phyloP scores from a whole-genome alignment of 2,329 filamentous ascomycete genomes.

The Scopulariopsis brevicaulis region DNA sequence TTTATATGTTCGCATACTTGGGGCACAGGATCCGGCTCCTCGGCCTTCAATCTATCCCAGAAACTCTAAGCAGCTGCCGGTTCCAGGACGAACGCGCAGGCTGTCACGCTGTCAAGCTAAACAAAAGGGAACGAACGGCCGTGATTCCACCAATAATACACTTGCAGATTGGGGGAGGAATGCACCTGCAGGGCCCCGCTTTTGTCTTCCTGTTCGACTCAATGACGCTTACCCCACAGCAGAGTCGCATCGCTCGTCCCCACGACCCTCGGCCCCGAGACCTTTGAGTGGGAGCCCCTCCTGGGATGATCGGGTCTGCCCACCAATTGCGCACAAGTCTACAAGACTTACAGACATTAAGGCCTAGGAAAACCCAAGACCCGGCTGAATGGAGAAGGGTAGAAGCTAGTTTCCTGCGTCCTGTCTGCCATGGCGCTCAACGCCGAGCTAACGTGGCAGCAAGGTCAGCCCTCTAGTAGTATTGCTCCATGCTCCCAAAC shows the following conservation, averaged over 20 bases:
- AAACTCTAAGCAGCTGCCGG: not conserved
- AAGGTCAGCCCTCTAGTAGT: not conserved
- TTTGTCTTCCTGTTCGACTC: not conserved
- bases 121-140: not conserved
- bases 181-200: not conserved
- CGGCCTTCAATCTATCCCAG: not conserved
- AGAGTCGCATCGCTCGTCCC: not conserved
- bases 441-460: too few relatives aligned
- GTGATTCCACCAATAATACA: not conserved
- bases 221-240: not conserved
- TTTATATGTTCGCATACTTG: not conserved
- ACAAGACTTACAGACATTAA: not conserved
- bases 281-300: not conserved
- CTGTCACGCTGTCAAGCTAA: not conserved
- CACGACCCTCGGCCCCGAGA: not conserved
- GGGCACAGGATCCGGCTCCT: not conserved
- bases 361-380: too few relatives aligned
- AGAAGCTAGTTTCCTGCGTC: too few relatives aligned
- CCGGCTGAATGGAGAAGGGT: too few relatives aligned
- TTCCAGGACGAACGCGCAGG: not conserved
- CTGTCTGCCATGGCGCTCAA: too few relatives aligned
- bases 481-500: not conserved
- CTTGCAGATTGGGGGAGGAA: not conserved
- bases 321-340: not conserved
- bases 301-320: not conserved